These are phyloP conservation scores for Cyberlindnera xylosilytica DNA, from an alignment of 805 yeast species.

Conservation along the genomic window DNA sequence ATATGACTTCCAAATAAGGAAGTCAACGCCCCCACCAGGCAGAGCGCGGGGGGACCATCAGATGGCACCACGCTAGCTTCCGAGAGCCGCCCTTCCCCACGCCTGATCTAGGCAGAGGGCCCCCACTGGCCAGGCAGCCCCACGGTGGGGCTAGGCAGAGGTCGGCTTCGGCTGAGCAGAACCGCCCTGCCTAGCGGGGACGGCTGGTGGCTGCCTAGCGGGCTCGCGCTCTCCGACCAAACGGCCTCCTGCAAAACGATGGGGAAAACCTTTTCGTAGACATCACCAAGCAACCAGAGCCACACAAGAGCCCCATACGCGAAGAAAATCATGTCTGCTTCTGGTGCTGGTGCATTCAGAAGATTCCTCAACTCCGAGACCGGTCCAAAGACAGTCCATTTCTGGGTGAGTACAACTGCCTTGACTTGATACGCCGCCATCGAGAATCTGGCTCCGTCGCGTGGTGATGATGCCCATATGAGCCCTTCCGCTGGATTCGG, in stretches of 20 bases:
- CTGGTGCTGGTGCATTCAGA: conserved; percentile 51
- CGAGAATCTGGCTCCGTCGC: neutral
- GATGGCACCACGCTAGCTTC: too few relatives aligned
- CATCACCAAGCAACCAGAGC: neutral
- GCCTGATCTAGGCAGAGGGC: neutral
- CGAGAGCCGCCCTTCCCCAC: too few relatives aligned
- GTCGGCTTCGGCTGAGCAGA: too few relatives aligned
- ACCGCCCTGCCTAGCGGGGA: too few relatives aligned
- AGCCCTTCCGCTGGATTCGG: too few relatives aligned
- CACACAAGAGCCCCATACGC: neutral
- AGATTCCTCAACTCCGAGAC: conserved; percentile 82
- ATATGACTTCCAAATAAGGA: conserved; percentile 1
- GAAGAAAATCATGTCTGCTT: conserved; percentile 8
- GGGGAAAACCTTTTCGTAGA: neutral
- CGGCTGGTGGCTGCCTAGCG: too few relatives aligned
- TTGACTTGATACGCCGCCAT: neutral
- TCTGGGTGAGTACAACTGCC: conserved; percentile 63
- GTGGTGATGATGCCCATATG: too few relatives aligned
- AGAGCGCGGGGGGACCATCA: too few relatives aligned
- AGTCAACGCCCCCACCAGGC: conserved; percentile 16
- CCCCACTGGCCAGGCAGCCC: neutral
- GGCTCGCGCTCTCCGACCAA: neutral
- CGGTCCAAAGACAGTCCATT: conserved; percentile 96
- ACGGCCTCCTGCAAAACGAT: neutral
- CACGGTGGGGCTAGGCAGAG: neutral